Percentiles rank a stretch among this genome's conserved stretches.
These are phyloP conservation scores for Jackrogersella minutella DNA, from an alignment of 495 filamentous ascomycete species.

Conservation along the genomic window DNA sequence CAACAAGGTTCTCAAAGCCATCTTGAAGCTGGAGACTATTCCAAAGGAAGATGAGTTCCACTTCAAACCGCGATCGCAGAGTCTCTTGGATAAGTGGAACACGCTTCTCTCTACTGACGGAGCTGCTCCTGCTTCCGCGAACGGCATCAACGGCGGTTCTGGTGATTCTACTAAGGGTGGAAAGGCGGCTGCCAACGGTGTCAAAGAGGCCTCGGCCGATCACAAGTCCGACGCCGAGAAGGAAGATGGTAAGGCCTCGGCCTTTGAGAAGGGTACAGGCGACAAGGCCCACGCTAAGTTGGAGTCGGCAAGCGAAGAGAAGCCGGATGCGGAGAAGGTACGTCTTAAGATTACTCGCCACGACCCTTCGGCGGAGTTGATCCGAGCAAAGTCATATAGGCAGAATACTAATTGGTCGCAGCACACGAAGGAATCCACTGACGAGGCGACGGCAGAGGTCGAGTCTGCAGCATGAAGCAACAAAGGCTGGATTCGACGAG, in stretches of 20 bases:
- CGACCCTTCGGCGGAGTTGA: too few relatives aligned
- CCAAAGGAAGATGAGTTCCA: conserved; percentile 84
- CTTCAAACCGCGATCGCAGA: conserved; percentile 80
- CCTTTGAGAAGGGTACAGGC: conserved; percentile 47
- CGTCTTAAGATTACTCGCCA: neutral
- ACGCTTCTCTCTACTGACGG: conserved; percentile 69
- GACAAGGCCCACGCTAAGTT: conserved; percentile 42
- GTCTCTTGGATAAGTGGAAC: conserved; percentile 83
- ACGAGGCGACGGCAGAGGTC: conserved; percentile 22
- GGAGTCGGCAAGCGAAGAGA: conserved; percentile 38
- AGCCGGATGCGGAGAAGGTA: conserved; percentile 48
- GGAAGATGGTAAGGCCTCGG: conserved; percentile 47
- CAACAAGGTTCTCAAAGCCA: conserved; percentile 91
- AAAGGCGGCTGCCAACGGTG: conserved; percentile 63
- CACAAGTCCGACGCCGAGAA: conserved; percentile 58
- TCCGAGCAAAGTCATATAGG: too few relatives aligned
- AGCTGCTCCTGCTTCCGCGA: conserved; percentile 49
- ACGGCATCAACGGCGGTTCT: conserved; percentile 54
- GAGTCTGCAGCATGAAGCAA: conserved; percentile 34
- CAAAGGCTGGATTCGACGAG: conserved; percentile 8
- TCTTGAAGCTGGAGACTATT: conserved; percentile 81
- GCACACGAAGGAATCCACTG: conserved; percentile 14
- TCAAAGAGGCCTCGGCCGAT: conserved; percentile 58
- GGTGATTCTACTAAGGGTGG: conserved; percentile 50
- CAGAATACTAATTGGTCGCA: conserved; percentile 21